A percentile compares a stretch with the other conserved stretches of the same genome.
Conservation (phyloP, 345 rosid genomes). For the Boechera stricta region DNA sequence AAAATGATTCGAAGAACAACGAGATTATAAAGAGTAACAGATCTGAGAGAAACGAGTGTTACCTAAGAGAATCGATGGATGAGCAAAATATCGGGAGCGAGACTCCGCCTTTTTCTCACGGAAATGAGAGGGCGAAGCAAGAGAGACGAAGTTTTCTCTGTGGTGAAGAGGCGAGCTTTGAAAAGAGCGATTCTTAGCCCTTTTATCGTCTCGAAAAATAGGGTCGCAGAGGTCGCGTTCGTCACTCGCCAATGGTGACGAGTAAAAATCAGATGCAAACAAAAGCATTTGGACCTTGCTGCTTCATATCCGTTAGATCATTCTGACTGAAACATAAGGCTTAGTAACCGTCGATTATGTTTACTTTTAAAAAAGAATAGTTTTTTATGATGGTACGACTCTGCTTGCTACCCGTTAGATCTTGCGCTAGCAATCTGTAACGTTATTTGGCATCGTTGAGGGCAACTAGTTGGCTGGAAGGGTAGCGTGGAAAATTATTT, state of each 20-base stretch:
- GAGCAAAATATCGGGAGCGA: conserved; percentile 34
- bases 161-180: conserved; percentile 44
- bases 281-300: background rate
- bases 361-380: background rate
- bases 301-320: conserved; percentile 11
- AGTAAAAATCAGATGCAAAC: background rate
- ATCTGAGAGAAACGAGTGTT: conserved; percentile 37
- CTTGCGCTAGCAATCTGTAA: conserved; percentile 8
- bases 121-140: conserved; percentile 31
- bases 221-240: conserved; percentile 12
- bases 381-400: background rate
- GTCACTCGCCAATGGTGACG: conserved; percentile 30
- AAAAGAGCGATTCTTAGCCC: conserved; percentile 21
- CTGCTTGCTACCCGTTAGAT: conserved; percentile 32
- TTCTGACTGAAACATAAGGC: background rate
- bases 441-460: conserved; percentile 6
- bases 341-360: background rate
- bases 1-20: background rate
- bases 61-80: conserved; percentile 34
- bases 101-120: conserved; percentile 49
- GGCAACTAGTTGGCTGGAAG: conserved; percentile 19
- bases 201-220: conserved; percentile 47
- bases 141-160: conserved; percentile 23
- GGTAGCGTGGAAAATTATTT: conserved; percentile 29
- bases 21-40: conserved; percentile 21